Conservation (phyloP, 768 basidiomycete genomes). For the Exidia glandulosa region DNA sequence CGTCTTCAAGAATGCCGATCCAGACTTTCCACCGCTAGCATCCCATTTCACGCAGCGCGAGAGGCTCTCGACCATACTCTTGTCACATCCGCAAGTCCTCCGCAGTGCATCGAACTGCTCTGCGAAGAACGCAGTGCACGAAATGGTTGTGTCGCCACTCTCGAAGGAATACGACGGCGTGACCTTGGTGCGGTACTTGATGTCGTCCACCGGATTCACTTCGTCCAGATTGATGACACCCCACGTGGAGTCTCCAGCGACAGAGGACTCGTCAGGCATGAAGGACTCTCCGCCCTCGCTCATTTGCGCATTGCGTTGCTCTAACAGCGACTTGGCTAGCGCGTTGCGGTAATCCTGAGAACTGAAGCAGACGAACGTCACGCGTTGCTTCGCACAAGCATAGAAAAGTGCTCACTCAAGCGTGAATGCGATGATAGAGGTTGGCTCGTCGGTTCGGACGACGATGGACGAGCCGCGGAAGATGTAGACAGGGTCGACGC, state of each 20-base stretch:
- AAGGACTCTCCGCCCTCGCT: slow-evolving; percentile 70
- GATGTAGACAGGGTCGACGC: slow-evolving; percentile 80
- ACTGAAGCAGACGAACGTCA: slow-evolving; percentile 28
- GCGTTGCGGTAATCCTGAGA: slow-evolving; percentile 77
- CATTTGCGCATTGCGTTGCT: slow-evolving; percentile 48
- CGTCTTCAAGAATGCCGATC: slow-evolving; percentile 93
- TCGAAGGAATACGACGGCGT: slow-evolving; percentile 42
- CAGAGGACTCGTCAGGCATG: slow-evolving; percentile 84
- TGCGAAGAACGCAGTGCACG: slow-evolving; percentile 88
- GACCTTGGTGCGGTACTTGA: slow-evolving; percentile 1
- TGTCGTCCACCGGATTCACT: slow-evolving; percentile 7
- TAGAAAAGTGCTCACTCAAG: slow-evolving; percentile 50
- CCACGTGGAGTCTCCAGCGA: slow-evolving; percentile 85
- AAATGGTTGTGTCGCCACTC: slow-evolving; percentile 80
- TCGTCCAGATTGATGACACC: slow-evolving; percentile 74
- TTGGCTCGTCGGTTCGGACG: slow-evolving; percentile 92
- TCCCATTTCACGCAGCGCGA: slow-evolving; percentile 96
- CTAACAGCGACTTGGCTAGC: slow-evolving; percentile 63
- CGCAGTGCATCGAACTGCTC: slow-evolving; percentile 95
- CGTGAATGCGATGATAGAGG: slow-evolving; percentile 92
- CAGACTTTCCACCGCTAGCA: slow-evolving; percentile 89
- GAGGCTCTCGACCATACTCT: slow-evolving; percentile 86
- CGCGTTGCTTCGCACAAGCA: slow-evolving; percentile 1
- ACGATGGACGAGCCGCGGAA: slow-evolving; percentile 93
- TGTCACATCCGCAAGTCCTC: slow-evolving; percentile 86